Percentiles rank a stretch among this genome's conserved stretches.
Conservation (phyloP, 208 protist genomes). For the Polymyxa betae region DNA sequence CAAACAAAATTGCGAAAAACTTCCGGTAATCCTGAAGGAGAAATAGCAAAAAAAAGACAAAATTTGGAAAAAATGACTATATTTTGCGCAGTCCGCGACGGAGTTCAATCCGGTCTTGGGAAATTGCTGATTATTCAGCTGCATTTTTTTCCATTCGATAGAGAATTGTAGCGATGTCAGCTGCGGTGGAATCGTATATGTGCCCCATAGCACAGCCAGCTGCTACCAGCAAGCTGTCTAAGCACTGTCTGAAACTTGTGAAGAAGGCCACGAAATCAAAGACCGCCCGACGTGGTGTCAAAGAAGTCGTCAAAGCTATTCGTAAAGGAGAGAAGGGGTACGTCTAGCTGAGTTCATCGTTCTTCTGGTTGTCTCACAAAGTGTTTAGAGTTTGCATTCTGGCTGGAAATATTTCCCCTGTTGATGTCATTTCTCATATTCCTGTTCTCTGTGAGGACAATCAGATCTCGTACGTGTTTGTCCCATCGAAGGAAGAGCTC, state of each 20-base stretch:
- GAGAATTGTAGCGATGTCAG: too few relatives aligned
- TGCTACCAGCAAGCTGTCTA: slow-evolving; percentile 73
- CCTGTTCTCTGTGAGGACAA: slow-evolving; percentile 79
- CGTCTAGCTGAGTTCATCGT: not conserved
- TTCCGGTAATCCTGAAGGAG: too few relatives aligned
- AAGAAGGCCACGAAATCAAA: slow-evolving; percentile 76
- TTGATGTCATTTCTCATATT: slow-evolving; percentile 82
- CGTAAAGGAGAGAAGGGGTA: slow-evolving; percentile 70
- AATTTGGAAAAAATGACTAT: too few relatives aligned
- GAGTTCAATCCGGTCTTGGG: too few relatives aligned
- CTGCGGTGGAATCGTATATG: not conserved
- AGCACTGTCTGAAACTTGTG: slow-evolving; percentile 71
- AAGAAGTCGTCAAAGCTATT: slow-evolving; percentile 80
- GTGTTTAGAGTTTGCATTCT: slow-evolving; percentile 73
- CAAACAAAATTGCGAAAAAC: too few relatives aligned
- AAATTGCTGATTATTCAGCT: too few relatives aligned
- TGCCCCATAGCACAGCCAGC: slow-evolving; percentile 74
- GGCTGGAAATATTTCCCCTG: slow-evolving; percentile 81
- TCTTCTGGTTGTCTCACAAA: not conserved
- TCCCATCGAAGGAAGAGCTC: slow-evolving; percentile 80
- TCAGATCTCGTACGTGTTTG: slow-evolving; percentile 76
- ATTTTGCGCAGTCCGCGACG: too few relatives aligned
- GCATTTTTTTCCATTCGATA: too few relatives aligned
- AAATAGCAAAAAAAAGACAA: too few relatives aligned
- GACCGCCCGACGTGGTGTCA: slow-evolving; percentile 75